Base-by-base conservation (phyloP, 2,329 filamentous ascomycete genomes). In the Onygena corvina region DNA sequence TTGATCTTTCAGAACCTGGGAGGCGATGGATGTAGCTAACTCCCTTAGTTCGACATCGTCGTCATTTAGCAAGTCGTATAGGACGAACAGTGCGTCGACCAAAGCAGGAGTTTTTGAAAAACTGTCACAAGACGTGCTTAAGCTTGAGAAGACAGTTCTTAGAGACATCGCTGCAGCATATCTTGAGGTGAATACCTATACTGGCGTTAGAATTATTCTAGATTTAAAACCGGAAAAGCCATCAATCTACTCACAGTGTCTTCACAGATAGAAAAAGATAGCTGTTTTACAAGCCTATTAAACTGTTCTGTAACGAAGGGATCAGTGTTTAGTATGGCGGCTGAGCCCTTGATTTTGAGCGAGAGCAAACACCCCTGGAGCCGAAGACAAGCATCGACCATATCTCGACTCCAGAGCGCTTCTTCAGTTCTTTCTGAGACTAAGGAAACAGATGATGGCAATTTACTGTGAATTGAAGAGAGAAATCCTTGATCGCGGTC, bases 11-110 rank as follows among this genome's bases (percentile, higher is more conserved):
- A 70, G 56, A 0, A 67, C 50, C 54, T 59, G 61, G 2, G 67
- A 69, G 11, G 64, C 62, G 1, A 63, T 61, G 4, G 59, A 55
- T 4, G 69, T 76, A 5, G 81, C 83, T 1, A 76, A 63, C 29
- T 82, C 76, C 38, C 90, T 79, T 54, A 95, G 77, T 50, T 95
- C 88, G 53, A 94, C 86, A 60, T 96, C 90, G 61, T 96, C 90
- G 61, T 96, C 92, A 60, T 86, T 84, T 3, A 94, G 73, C 40
- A 80, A 72, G 60, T 87, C 81, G 64, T 92, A 89, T 1, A 90
- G 68, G 2, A 81, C 71, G 3, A 87, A 63, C 47, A 84, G 75
- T 25, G 77, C 69, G 1, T 76, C 69, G 1, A 86, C 64, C 29
- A 78, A 67, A 11, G 54, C 49, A 55, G 38, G 54, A 53, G 52